Evolutionary conservation across 371 early-diverging fungal genomes (phyloP).

Genomic region (Rhizopus microsporus): DNA sequence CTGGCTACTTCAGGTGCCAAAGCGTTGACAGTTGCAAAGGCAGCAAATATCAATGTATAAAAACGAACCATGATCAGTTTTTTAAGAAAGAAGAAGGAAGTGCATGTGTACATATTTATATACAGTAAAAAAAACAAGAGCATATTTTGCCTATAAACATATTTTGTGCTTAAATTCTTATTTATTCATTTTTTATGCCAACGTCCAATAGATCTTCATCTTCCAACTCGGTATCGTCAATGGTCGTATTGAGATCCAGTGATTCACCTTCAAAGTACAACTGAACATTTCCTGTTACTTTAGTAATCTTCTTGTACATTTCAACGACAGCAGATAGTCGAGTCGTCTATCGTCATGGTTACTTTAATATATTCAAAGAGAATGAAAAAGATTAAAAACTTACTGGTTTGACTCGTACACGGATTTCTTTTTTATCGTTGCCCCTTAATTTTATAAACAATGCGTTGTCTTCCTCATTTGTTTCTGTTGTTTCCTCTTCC

Average conservation of each 20-base stretch:
- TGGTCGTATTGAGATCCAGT: conserved; percentile 17
- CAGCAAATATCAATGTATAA: conserved; percentile 8
- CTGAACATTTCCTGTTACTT: conserved; percentile 10
- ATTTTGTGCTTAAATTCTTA: conserved; percentile 3
- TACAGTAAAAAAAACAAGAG: conserved; percentile 3
- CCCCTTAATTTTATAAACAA: conserved; percentile 31
- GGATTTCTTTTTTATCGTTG: conserved; percentile 30
- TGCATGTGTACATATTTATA: neutral
- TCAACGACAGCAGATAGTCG: conserved; percentile 1
- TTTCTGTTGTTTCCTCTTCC: conserved; percentile 2
- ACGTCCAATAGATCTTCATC: conserved; percentile 45
- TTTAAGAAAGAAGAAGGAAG: neutral
- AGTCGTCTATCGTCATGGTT: conserved; percentile 2
- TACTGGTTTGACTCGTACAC: conserved; percentile 37
- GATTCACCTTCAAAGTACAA: conserved; percentile 42
- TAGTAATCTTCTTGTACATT: conserved; percentile 3
- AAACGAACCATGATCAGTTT: conserved; percentile 6
- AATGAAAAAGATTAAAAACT: conserved; percentile 3
- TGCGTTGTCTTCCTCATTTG: conserved; percentile 5
- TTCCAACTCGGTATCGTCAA: conserved; percentile 42
- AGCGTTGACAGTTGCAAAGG: conserved; percentile 12
- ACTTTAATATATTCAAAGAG: too few relatives aligned
- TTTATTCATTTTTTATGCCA: conserved; percentile 10
- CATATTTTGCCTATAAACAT: conserved; percentile 6
- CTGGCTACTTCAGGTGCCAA: conserved; percentile 5